phyloP scores from a whole-genome alignment of 805 yeast genomes.

The Candida pini region DNA sequence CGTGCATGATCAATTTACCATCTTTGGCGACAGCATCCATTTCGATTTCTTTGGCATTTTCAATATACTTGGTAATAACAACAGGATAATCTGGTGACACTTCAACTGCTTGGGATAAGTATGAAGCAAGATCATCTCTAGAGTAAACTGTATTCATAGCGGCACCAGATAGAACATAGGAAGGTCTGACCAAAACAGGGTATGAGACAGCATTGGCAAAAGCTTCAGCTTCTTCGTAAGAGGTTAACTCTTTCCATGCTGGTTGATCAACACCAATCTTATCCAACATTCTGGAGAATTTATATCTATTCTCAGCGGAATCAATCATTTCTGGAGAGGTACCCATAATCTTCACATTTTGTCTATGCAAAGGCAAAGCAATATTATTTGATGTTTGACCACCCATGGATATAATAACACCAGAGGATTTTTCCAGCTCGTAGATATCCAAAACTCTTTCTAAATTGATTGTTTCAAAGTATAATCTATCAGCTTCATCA shows the following conservation, averaged over 20 bases:
- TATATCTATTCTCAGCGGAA: slow-evolving; percentile 96
- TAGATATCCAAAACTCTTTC: slow-evolving; percentile 94
- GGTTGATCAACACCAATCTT: slow-evolving; percentile 97
- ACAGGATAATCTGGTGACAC: slow-evolving; percentile 98
- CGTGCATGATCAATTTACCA: slow-evolving; percentile 94
- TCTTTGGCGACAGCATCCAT: slow-evolving; percentile 98
- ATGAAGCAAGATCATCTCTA: slow-evolving; percentile 78
- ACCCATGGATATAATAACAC: slow-evolving; percentile 97
- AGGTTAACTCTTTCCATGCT: slow-evolving; percentile 96
- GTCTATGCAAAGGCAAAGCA: slow-evolving; percentile 87
- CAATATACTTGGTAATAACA: slow-evolving; percentile 93
- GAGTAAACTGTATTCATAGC: slow-evolving; percentile 98
- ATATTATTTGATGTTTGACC: slow-evolving; percentile 98
- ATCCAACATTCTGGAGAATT: slow-evolving; percentile 96
- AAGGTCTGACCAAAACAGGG: slow-evolving; percentile 96
- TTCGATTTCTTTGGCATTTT: slow-evolving; percentile 95
- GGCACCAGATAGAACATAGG: slow-evolving; percentile 96
- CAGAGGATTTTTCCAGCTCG: slow-evolving; percentile 82
- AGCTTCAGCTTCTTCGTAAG: slow-evolving; percentile 84
- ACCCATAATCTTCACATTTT: slow-evolving; percentile 91
- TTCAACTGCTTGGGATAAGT: slow-evolving; percentile 90
- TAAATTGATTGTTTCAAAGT: slow-evolving; percentile 90
- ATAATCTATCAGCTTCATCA: slow-evolving; percentile 95
- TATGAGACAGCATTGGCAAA: slow-evolving; percentile 88
- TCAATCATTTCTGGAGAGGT: slow-evolving; percentile 98